These are phyloP conservation scores for Stachybotrys elegans DNA, from an alignment of 2,329 filamentous ascomycete species.

Conservation along the genomic window DNA sequence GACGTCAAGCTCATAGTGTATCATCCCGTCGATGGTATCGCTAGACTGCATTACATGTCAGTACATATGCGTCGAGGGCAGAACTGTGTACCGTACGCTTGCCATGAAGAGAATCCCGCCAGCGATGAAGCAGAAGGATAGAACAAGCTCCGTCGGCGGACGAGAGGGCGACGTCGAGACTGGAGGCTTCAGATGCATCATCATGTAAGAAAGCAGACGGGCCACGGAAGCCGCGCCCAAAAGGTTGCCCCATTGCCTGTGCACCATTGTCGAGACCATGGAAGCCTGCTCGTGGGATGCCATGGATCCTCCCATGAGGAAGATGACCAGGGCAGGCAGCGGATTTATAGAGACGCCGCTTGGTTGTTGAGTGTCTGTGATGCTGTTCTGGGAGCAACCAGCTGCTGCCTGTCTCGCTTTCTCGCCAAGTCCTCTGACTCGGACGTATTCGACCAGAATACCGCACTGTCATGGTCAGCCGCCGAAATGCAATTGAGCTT, in stretches of 20 bases:
- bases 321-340: conserved; percentile 72
- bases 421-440: background rate
- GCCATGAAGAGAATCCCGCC: conserved; percentile 9
- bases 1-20: conserved; percentile 3
- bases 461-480: too few relatives aligned
- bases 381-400: background rate
- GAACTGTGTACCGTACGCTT: conserved; percentile 5
- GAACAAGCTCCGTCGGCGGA: conserved; percentile 7
- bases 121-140: conserved; percentile 6
- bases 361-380: conserved; percentile 15
- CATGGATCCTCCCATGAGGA: conserved; percentile 85
- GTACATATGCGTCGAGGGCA: background rate
- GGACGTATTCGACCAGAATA: conserved; percentile 1
- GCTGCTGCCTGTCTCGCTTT: background rate
- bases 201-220: conserved; percentile 4
- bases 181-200: conserved; percentile 1
- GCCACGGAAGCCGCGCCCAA: conserved; percentile 52
- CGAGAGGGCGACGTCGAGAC: conserved; percentile 4
- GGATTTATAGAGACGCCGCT: conserved; percentile 74
- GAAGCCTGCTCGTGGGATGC: conserved; percentile 73
- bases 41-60: conserved; percentile 1
- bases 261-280: conserved; percentile 80
- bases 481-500: too few relatives aligned
- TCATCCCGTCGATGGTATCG: conserved; percentile 6
- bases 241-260: conserved; percentile 81